These are phyloP conservation scores for Cinnamomum chago DNA, from an alignment of 164 flowering plant species.

Conservation along the genomic window DNA sequence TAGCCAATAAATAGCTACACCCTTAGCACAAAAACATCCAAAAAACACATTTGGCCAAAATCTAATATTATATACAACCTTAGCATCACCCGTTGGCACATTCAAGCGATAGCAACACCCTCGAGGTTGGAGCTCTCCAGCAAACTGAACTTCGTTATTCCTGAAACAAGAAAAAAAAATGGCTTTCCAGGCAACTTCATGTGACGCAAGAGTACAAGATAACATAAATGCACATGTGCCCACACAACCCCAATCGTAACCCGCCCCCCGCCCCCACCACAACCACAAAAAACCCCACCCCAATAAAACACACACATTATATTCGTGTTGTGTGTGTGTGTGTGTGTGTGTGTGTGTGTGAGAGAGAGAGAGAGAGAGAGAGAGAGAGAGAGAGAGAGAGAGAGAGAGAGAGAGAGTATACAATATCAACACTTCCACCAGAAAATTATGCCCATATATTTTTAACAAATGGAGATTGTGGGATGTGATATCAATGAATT, in stretches of 20 bases:
- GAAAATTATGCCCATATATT: not conserved
- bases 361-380: too few relatives aligned
- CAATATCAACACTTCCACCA: not conserved
- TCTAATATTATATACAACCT: constrained; percentile 37
- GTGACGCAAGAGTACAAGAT: not conserved
- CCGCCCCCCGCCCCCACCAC: too few relatives aligned
- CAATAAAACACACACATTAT: too few relatives aligned
- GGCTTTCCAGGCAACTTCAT: constrained; percentile 1
- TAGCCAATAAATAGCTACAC: too few relatives aligned
- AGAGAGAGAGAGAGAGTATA: not conserved
- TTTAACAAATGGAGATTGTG: not conserved
- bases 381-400: too few relatives aligned
- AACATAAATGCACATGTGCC: not conserved
- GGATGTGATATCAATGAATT: not conserved
- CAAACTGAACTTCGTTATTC: constrained; percentile 96
- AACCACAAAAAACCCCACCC: too few relatives aligned
- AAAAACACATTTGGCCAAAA: not conserved
- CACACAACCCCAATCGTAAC: too few relatives aligned
- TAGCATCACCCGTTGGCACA: constrained; percentile 53
- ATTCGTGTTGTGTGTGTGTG: too few relatives aligned
- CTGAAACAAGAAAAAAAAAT: constrained; percentile 25
- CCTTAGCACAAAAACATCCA: not conserved
- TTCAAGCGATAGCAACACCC: constrained; percentile 61
- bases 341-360: too few relatives aligned
- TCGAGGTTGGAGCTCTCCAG: constrained; percentile 80